Evolutionary conservation across 768 basidiomycete genomes (phyloP).

Genomic region (Psilocybe azurescens): DNA sequence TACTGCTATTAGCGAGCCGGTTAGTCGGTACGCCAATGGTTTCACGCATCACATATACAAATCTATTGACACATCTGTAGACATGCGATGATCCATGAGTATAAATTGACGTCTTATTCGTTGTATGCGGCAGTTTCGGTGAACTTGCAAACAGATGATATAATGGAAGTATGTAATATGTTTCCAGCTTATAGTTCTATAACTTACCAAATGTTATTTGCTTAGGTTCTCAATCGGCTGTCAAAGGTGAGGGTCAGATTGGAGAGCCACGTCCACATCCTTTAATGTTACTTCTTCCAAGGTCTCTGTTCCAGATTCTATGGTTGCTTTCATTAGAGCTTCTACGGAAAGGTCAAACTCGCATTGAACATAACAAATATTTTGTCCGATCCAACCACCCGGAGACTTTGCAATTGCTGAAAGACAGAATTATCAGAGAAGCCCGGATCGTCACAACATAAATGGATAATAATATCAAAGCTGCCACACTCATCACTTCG

Average conservation of each 20-base stretch:
- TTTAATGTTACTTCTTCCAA: slow-evolving; percentile 32
- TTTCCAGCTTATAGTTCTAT: slow-evolving; percentile 33
- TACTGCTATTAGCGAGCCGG: slow-evolving; percentile 97
- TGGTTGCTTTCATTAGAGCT: slow-evolving; percentile 87
- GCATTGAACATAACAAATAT: slow-evolving; percentile 97
- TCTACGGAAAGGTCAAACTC: slow-evolving; percentile 97
- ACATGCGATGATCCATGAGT: slow-evolving; percentile 98
- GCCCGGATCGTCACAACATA: slow-evolving; percentile 77
- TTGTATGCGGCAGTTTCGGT: slow-evolving; percentile 99
- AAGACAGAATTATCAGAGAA: slow-evolving; percentile 85
- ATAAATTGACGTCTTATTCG: slow-evolving; percentile 98
- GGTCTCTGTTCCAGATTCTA: slow-evolving; percentile 92
- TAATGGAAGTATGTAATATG: slow-evolving; percentile 80
- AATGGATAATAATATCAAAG: slow-evolving; percentile 77
- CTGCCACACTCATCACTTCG: slow-evolving; percentile 75
- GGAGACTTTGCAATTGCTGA: slow-evolving; percentile 89
- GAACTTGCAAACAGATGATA: slow-evolving; percentile 96
- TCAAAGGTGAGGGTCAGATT: slow-evolving; percentile 62
- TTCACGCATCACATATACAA: neutral
- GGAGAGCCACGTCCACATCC: slow-evolving; percentile 2
- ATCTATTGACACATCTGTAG: slow-evolving; percentile 48
- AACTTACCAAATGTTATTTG: slow-evolving; percentile 18
- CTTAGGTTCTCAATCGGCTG: slow-evolving; percentile 77
- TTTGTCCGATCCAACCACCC: slow-evolving; percentile 96
- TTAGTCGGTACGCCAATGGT: slow-evolving; percentile 81